phyloP scores from a whole-genome alignment of 495 filamentous ascomycete species.

The Penicillium goetzii region DNA sequence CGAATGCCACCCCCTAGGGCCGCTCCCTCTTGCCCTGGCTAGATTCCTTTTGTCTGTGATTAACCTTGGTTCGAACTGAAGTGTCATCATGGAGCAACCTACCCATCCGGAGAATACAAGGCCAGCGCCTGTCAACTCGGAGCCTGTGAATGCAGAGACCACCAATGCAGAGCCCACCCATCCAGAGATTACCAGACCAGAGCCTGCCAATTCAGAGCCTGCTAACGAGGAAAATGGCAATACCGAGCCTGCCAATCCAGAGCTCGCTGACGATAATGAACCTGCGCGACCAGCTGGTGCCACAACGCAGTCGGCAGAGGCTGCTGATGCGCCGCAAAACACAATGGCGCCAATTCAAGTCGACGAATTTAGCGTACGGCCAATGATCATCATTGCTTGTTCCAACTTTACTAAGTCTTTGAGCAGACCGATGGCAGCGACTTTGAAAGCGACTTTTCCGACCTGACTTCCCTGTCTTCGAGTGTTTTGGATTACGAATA shows the following conservation, averaged over 20 bases:
- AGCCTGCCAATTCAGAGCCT: neutral
- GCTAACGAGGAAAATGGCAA: neutral
- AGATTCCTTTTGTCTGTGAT: neutral
- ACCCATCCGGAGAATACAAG: neutral
- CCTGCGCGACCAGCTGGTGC: neutral
- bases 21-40: neutral
- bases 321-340: neutral
- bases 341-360: neutral
- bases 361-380: neutral
- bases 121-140: neutral
- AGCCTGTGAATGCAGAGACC: too few relatives aligned
- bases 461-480: conserved; percentile 32
- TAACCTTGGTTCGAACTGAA: neutral
- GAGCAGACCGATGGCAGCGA: conserved; percentile 8
- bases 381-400: neutral
- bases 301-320: neutral
- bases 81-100: neutral
- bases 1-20: neutral
- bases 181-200: neutral
- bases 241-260: neutral
- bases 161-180: neutral
- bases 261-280: neutral
- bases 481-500: conserved; percentile 42
- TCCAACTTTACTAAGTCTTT: neutral
- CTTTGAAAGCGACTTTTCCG: conserved; percentile 13